Conservation (phyloP, 176 grass and related monocot species). For the Echinochloa phyllopogon region DNA sequence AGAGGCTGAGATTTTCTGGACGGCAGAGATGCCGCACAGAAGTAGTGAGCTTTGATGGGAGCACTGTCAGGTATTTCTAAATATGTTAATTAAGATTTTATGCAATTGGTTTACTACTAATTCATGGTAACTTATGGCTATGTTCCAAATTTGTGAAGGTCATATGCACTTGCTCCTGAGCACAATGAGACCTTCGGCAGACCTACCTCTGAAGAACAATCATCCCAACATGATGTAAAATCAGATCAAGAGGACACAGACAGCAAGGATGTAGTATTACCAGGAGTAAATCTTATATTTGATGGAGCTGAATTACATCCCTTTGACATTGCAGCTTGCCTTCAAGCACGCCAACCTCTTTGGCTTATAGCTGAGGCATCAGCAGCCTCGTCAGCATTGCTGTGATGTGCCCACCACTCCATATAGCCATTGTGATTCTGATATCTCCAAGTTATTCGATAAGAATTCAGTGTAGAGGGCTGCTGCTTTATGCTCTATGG, state of each 20-base stretch:
- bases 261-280: constrained; percentile 73
- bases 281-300: constrained; percentile 94
- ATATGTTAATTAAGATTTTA: constrained; percentile 19
- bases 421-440: constrained; percentile 1
- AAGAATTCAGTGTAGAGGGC: constrained; percentile 5
- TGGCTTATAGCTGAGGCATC: constrained; percentile 89
- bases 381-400: constrained; percentile 52
- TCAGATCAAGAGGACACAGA: constrained; percentile 76
- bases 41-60: constrained; percentile 90
- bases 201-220: constrained; percentile 58
- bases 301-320: constrained; percentile 75
- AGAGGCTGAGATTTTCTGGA: constrained; percentile 70
- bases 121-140: constrained; percentile 12
- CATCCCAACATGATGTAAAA: constrained; percentile 51
- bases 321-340: constrained; percentile 84
- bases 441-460: constrained; percentile 1
- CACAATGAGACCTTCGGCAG: constrained; percentile 58
- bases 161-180: constrained; percentile 71
- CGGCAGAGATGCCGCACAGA: constrained; percentile 67
- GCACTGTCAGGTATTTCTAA: constrained; percentile 75
- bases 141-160: constrained; percentile 54
- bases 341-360: constrained; percentile 90
- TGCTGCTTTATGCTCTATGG: neutral
- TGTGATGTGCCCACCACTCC: constrained; percentile 19
- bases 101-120: constrained; percentile 28